Evolutionary conservation across 2,329 filamentous ascomycete genomes (phyloP), one percentile per base, ranked within the genome.

Genomic region (Beauveria sp.): DNA sequence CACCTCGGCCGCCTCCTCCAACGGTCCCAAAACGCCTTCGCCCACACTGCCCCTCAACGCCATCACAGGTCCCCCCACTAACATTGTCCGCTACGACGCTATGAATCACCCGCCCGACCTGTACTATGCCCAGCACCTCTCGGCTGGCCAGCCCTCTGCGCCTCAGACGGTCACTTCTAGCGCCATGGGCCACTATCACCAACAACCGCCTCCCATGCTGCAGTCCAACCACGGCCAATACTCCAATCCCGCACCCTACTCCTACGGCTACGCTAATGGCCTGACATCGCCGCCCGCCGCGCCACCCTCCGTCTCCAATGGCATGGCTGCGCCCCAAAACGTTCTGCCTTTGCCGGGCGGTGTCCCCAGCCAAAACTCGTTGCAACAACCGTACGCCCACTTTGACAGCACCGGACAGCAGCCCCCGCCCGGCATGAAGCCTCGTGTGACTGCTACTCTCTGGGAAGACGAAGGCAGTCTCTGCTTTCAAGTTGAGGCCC

Each of bases 391-490:
- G 28, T 92, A 89, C 71, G 73, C 76, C 60, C 79, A 79, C 4
- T 86, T 85, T 66, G 95, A 98, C 72, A 89, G 88, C 8, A 96
- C 91, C n/a, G 95, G 95, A 9, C 95, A 98, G 74, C 79, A 96
- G 63, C 90, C 92, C 20, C 95, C 95, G 9, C 90, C 90, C 3
- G 93, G 93, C 34, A 96, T 96, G 86, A 98, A 98, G 79, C 95
- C 95, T 22, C 83, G 93, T 65, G 95, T 99, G 31, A 98, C 95
- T 5, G 95, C 95, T 9, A 99, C 95, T 0, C 75, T 99, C 26
- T 99, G 95, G 95, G 95, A 98, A 79, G 95, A 99, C 67, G 95
- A 99, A 72, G 95, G 95, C 40, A 98, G 92, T 72, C 80, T 98
- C 34, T 99, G 95, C 77, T 99, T 98, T 73, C 95, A 98, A 73